Evolutionary conservation across 306 rosid species (phyloP).

Genomic region (Pyrus pyrifolia): DNA sequence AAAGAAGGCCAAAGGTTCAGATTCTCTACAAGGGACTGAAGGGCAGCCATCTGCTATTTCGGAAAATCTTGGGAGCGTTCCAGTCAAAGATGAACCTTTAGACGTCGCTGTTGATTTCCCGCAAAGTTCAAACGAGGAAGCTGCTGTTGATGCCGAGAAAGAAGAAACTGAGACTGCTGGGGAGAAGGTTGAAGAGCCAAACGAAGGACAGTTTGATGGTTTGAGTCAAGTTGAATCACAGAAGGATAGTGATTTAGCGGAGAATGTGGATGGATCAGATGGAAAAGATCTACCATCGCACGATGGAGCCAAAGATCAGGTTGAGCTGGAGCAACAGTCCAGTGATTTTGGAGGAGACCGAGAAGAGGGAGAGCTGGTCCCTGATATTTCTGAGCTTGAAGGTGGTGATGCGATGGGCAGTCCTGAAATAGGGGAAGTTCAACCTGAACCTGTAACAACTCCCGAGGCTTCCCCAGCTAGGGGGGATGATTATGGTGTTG

Average conservation of each 20-base stretch:
- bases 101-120: conserved; percentile 46
- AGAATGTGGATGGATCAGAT: conserved; percentile 43
- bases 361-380: conserved; percentile 86
- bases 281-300: conserved; percentile 43
- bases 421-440: conserved; percentile 57
- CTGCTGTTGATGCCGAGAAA: conserved; percentile 38
- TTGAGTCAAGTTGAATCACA: conserved; percentile 46
- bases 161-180: conserved; percentile 47
- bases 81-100: conserved; percentile 45
- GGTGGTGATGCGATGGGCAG: conserved; percentile 41
- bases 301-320: conserved; percentile 52
- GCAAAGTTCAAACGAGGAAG: conserved; percentile 58
- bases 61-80: conserved; percentile 42
- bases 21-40: conserved; percentile 46
- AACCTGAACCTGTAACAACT: conserved; percentile 43
- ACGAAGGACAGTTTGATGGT: conserved; percentile 41
- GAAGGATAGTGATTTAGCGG: conserved; percentile 38
- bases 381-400: conserved; percentile 57
- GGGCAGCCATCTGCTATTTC: conserved; percentile 36
- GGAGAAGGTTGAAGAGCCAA: conserved; percentile 51
- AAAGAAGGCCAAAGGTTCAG: conserved; percentile 70
- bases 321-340: conserved; percentile 51
- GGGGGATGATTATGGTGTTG: conserved; percentile 54
- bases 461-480: conserved; percentile 58
- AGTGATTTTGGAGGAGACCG: conserved; percentile 43